These are phyloP conservation scores for Chlorophyllum brunneum DNA, from an alignment of 768 basidiomycete genomes.

Conservation along the genomic window DNA sequence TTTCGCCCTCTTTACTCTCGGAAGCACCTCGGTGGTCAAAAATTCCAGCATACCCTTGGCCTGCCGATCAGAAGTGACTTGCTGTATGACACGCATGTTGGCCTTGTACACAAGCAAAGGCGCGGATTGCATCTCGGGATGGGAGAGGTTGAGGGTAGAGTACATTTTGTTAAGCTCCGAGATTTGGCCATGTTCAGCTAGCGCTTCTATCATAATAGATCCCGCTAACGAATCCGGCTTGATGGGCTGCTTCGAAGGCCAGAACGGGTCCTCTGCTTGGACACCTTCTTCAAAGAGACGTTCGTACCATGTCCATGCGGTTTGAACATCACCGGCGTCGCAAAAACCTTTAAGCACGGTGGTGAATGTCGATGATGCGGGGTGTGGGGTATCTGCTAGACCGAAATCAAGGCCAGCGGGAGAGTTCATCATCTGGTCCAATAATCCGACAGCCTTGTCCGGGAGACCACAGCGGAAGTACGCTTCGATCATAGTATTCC, in stretches of 20 bases:
- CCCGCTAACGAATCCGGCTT: slow-evolving; percentile 55
- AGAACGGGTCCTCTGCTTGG: slow-evolving; percentile 32
- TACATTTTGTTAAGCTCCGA: slow-evolving; percentile 49
- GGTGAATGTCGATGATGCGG: slow-evolving; percentile 60
- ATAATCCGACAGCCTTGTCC: slow-evolving; percentile 57
- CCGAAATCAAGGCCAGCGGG: slow-evolving; percentile 30
- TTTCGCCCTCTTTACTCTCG: not conserved
- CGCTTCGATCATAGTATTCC: slow-evolving; percentile 74
- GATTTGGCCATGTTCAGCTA: slow-evolving; percentile 20
- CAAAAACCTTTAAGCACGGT: slow-evolving; percentile 66
- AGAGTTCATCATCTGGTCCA: slow-evolving; percentile 69
- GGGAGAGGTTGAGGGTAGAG: slow-evolving; percentile 26
- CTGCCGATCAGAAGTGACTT: slow-evolving; percentile 15
- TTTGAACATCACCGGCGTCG: slow-evolving; percentile 51
- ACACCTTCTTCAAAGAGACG: slow-evolving; percentile 46
- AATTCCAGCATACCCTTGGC: slow-evolving; percentile 20
- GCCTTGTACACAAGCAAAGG: slow-evolving; percentile 38
- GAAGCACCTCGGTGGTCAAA: slow-evolving; percentile 17
- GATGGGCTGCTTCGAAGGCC: slow-evolving; percentile 29
- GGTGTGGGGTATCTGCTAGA: slow-evolving; percentile 45
- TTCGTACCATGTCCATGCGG: slow-evolving; percentile 71
- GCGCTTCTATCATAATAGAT: slow-evolving; percentile 51
- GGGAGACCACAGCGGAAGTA: slow-evolving; percentile 65
- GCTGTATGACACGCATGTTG: slow-evolving; percentile 26
- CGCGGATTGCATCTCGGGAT: slow-evolving; percentile 32